Evolutionary conservation across 1,284 basidiomycete genomes (phyloP), one percentile per base, ranked within the genome.

Genomic region (Spongiforma sp.): DNA sequence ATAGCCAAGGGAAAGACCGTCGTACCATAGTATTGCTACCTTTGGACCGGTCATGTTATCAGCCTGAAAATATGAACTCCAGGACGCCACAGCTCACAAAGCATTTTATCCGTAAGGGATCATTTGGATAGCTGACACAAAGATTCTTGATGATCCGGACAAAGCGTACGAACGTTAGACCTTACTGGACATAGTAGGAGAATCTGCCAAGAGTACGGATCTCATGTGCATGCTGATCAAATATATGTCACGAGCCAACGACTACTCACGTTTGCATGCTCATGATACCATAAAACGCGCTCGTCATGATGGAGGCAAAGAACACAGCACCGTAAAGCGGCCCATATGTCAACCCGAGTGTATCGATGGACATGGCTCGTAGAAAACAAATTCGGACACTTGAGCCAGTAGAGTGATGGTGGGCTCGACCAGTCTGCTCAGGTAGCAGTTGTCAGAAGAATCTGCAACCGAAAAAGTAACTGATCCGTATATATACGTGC

Each of bases 171-270:
- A 12, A 34, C 21, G 4, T 1, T 30, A 21, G 11, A 10, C 3
- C 58, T 5, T 36, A 71, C 71, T 62, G 53, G 10, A 69, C 33
- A 39, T 41, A 70, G 33, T 73, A 71, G 4, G 54, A 63, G 36
- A 73, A 73, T 26, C 69, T 70, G 37, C 15, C 9, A 34, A 14
- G 30, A 9, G 24, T 6, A 54, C 7, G n/a, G 53, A 55, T 10
- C 36, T 37, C 36, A 37, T 17, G 36, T 55, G 30, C n/a, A 32
- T 34, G 26, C 36, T 11, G 58, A 28, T 50, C 30, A 52, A 15
- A 60, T 8, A 26, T 11, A n/a, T 37, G 21, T 14, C 19, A 9
- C 24, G 37, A 21, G n/a, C 12, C 6, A 6, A 19, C 28, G 3
- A 2, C 10, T 12, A 54, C 63, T 37, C 17, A 64, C 63, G 55